phyloP scores from a whole-genome alignment of 2,329 filamentous ascomycete species.

The Pseudodiploospora longispora region DNA sequence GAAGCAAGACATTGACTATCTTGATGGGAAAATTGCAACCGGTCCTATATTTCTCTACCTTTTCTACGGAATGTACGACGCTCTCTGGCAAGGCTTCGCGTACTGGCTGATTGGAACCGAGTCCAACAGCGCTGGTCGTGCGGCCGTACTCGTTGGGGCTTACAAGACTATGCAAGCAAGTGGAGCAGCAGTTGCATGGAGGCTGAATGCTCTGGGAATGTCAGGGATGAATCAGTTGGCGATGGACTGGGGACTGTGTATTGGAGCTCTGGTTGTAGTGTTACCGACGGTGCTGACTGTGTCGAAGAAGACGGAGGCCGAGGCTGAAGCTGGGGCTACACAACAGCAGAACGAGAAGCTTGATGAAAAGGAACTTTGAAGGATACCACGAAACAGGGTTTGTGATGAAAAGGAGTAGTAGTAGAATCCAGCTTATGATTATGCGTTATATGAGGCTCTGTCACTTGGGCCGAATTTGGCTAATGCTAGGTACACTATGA shows the following conservation, averaged over 20 bases:
- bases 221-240: slow-evolving; percentile 33
- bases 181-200: slow-evolving; percentile 38
- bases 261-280: slow-evolving; percentile 32
- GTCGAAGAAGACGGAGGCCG: neutral
- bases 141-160: slow-evolving; percentile 36
- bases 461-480: no score
- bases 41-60: slow-evolving; percentile 85
- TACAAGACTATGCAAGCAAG: slow-evolving; percentile 38
- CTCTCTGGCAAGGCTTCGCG: slow-evolving; percentile 69
- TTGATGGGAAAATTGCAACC: slow-evolving; percentile 50
- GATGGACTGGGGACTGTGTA: slow-evolving; percentile 38
- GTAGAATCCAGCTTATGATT: no score
- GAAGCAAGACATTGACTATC: slow-evolving; percentile 50
- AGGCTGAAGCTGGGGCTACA: neutral
- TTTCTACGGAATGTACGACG: slow-evolving; percentile 85
- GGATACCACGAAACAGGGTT: no score
- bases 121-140: slow-evolving; percentile 31
- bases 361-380: no score
- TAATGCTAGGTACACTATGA: no score
- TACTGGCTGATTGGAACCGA: slow-evolving; percentile 51
- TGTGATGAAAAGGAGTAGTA: no score
- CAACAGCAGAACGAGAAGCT: no score
- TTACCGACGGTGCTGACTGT: slow-evolving; percentile 28
- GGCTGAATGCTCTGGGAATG: slow-evolving; percentile 29
- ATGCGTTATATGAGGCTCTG: no score